These are phyloP conservation scores for Lenzites betulinus DNA, from an alignment of 768 basidiomycete genomes.

Conservation along the genomic window DNA sequence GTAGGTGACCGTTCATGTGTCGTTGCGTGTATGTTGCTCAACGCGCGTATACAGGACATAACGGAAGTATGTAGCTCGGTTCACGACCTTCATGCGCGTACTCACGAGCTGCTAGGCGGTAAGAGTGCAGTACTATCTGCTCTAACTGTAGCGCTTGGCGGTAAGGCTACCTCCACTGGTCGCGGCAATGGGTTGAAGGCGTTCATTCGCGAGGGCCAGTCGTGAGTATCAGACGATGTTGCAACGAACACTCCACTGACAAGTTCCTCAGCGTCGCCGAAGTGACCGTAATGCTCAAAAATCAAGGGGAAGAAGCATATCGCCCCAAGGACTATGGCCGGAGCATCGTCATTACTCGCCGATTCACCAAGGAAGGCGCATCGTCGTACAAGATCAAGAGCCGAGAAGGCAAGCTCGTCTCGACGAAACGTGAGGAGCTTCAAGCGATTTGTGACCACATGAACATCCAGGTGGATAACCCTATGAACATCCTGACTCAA, in stretches of 20 bases:
- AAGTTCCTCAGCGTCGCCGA: constrained; percentile 54
- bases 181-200: constrained; percentile 83
- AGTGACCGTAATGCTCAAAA: constrained; percentile 82
- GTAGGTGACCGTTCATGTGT: constrained; percentile 39
- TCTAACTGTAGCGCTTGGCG: constrained; percentile 90
- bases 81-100: neutral
- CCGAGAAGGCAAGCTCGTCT: constrained; percentile 64
- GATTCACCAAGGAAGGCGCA: constrained; percentile 73
- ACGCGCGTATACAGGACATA: constrained; percentile 60
- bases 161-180: constrained; percentile 90
- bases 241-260: neutral
- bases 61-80: constrained; percentile 70
- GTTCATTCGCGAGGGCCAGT: constrained; percentile 82
- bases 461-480: constrained; percentile 97
- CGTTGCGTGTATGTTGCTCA: neutral
- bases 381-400: constrained; percentile 83
- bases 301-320: constrained; percentile 89
- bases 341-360: constrained; percentile 81
- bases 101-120: constrained; percentile 58
- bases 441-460: constrained; percentile 90
- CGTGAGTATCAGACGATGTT: constrained; percentile 46
- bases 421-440: constrained; percentile 81
- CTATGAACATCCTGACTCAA: constrained; percentile 92
- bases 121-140: constrained; percentile 95
- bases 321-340: constrained; percentile 83